Conservation (phyloP, 208 protist genomes). For the Trypanosoma platydactyli region DNA sequence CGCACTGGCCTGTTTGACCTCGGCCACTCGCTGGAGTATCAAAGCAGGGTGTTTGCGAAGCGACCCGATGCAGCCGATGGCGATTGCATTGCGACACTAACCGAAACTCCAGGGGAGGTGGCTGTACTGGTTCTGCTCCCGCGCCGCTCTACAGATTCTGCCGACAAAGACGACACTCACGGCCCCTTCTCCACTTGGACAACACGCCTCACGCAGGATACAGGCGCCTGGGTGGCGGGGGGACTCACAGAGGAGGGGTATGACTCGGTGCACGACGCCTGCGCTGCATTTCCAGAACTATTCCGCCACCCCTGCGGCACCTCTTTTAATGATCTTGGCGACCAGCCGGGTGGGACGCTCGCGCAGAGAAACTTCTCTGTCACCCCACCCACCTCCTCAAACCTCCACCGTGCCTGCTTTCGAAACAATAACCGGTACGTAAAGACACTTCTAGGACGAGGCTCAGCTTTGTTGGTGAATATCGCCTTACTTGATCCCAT, state of each 20-base stretch:
- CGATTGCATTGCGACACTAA: slow-evolving; percentile 71
- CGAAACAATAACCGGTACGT: slow-evolving; percentile 85
- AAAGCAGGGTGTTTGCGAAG: slow-evolving; percentile 41
- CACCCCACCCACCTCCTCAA: slow-evolving; percentile 23
- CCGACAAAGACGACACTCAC: not conserved
- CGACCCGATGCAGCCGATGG: slow-evolving; percentile 57
- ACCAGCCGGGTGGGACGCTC: not conserved
- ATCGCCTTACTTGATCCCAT: slow-evolving; percentile 54
- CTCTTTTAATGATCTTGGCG: slow-evolving; percentile 7
- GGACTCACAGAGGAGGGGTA: slow-evolving; percentile 71
- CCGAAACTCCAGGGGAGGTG: slow-evolving; percentile 58
- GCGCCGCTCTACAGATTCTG: not conserved
- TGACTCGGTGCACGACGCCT: slow-evolving; percentile 66
- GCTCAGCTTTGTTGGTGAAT: slow-evolving; percentile 80
- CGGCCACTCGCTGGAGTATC: slow-evolving; percentile 50
- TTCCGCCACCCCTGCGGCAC: slow-evolving; percentile 60
- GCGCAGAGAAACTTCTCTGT: no score
- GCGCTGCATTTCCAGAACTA: slow-evolving; percentile 62
- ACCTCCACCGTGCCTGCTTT: slow-evolving; percentile 87
- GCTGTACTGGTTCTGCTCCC: slow-evolving; percentile 40
- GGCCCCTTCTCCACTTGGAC: slow-evolving; percentile 29
- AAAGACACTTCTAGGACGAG: slow-evolving; percentile 67
- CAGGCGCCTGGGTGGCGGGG: slow-evolving; percentile 72
- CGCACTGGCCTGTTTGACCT: slow-evolving; percentile 54
- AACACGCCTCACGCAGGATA: slow-evolving; percentile 68